Evolutionary conservation across 495 filamentous ascomycete genomes (phyloP).

Genomic region (Penicillium manginii): DNA sequence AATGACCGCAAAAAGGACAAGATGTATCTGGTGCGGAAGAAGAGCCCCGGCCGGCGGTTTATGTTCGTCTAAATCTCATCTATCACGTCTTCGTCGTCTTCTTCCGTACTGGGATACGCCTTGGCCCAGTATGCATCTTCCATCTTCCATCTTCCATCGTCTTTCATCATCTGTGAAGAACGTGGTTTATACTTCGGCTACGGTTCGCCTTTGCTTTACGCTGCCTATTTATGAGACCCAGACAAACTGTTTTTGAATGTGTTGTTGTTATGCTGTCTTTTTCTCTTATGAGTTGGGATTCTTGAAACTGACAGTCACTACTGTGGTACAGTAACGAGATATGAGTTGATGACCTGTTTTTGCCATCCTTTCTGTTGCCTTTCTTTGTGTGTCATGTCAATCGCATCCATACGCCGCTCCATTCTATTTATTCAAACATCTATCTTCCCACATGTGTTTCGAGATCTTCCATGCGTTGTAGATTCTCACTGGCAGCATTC

Average conservation of each 20-base stretch:
- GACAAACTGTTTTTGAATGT: constrained; percentile 23
- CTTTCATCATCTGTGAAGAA: not conserved
- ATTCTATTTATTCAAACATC: constrained; percentile 22
- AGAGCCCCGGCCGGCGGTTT: constrained; percentile 46
- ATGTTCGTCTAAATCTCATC: constrained; percentile 35
- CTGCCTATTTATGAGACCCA: constrained; percentile 16
- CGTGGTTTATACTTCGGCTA: constrained; percentile 11
- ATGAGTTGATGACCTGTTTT: constrained; percentile 33
- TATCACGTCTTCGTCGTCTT: too few species aligned
- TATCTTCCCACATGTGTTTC: not conserved
- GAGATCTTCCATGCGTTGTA: not conserved
- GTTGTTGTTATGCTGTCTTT: constrained; percentile 17
- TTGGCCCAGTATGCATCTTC: not conserved
- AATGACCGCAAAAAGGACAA: constrained; percentile 57
- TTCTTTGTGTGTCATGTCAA: constrained; percentile 11
- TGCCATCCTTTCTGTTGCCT: constrained; percentile 4
- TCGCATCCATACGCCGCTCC: constrained; percentile 13
- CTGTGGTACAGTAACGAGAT: constrained; percentile 30
- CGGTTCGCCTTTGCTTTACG: constrained; percentile 12
- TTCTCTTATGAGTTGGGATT: constrained; percentile 32
- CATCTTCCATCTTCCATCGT: constrained; percentile 6
- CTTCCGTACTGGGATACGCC: not conserved
- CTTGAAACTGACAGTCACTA: constrained; percentile 17
- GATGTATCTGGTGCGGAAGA: constrained; percentile 67
- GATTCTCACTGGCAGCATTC: not conserved